Evolutionary conservation across 805 yeast genomes (phyloP), one percentile per base, ranked within the genome.

Genomic region (Diddensiella caesifluorescens): DNA sequence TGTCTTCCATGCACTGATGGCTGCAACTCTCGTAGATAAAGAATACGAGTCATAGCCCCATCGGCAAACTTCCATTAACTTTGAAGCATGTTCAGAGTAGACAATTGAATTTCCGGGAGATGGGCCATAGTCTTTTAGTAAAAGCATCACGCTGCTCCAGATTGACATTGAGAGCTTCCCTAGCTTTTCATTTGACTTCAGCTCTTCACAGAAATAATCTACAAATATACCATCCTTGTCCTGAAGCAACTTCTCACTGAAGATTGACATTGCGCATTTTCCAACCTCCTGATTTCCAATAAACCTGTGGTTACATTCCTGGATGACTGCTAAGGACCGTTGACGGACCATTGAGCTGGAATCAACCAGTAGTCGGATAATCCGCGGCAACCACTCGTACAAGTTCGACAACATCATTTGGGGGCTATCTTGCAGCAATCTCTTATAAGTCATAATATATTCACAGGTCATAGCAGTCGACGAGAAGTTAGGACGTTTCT

Each of bases 1-100:
- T 4, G 41, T 39, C 12, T 44, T 49, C 54, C 54, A 50, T 3
- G 45, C 39, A 16, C 35, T 33, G 20, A 48, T 44, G 4, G 52
- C 38, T 3, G 50, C 48, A 3, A 44, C 22, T 29, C 37, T 44
- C 13, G 47, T 44, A 15, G 46, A 39, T 22, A 38, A 21, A n/a
- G 35, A 25, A 9, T 23, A 33, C 4, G 46, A 42, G 34, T 50
- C 46, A 35, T 48, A 39, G 6, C 44, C 52, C 2, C 27, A 15
- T 22, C 39, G 39, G 37, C 44, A 31, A n/a, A 50, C 31, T n/a
- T 35, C 31, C 19, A 50, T 25, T 35, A 43, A 23, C 38, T 39
- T 32, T 10, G 32, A 34, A 16, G 46, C 27, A 35, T 46, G 45
- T 9, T 18, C 39, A 52, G 51, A 50, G 12, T 38, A 34, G 10